Conservation (phyloP, 2,329 filamentous ascomycete species). For the Plectosphaerella sp. region DNA sequence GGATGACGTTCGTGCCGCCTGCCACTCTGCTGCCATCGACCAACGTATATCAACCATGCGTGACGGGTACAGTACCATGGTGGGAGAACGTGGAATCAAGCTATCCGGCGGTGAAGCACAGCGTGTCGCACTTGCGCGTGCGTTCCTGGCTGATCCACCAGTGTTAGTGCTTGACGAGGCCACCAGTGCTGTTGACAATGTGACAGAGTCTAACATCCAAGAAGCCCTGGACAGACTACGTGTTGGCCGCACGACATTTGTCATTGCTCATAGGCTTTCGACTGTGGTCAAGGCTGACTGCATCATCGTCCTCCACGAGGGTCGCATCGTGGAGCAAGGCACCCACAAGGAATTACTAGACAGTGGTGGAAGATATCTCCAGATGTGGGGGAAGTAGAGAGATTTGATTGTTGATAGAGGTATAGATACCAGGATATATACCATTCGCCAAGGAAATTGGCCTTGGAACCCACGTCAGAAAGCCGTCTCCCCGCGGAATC, state of each 20-base stretch:
- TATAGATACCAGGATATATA: too few relatives aligned
- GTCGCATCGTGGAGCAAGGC: slow-evolving; percentile 58
- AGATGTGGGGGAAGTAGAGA: slow-evolving; percentile 60
- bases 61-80: slow-evolving; percentile 45
- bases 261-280: slow-evolving; percentile 65
- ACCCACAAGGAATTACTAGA: slow-evolving; percentile 54
- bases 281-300: slow-evolving; percentile 67
- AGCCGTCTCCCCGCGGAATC: too few relatives aligned
- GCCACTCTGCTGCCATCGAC: slow-evolving; percentile 51
- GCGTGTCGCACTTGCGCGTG: slow-evolving; percentile 64
- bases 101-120: slow-evolving; percentile 64
- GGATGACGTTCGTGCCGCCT: slow-evolving; percentile 50
- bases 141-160: slow-evolving; percentile 68
- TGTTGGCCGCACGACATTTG: slow-evolving; percentile 59
- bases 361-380: slow-evolving; percentile 56
- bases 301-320: slow-evolving; percentile 61
- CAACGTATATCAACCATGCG: slow-evolving; percentile 52
- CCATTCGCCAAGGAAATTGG: too few relatives aligned
- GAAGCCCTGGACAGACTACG: slow-evolving; percentile 55
- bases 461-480: too few relatives aligned
- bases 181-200: slow-evolving; percentile 71
- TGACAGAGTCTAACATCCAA: slow-evolving; percentile 64
- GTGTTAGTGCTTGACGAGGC: slow-evolving; percentile 76
- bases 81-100: slow-evolving; percentile 51
- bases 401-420: too few relatives aligned